phyloP scores from a whole-genome alignment of 1,284 basidiomycete genomes.

The Hemileia vastatrix region DNA sequence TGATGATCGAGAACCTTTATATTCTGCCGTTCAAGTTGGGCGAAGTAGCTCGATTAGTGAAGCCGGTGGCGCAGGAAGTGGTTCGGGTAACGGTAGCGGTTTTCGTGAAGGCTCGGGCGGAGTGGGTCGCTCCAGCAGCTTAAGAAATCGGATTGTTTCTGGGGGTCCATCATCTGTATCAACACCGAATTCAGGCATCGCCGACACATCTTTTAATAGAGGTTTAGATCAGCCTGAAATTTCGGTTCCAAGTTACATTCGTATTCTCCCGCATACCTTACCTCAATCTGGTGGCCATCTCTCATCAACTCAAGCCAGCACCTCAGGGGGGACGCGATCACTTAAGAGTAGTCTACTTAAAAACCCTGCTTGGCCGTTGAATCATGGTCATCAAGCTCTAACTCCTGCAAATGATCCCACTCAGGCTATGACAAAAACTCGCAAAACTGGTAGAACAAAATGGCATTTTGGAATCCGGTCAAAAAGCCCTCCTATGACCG shows the following conservation, averaged over 20 bases:
- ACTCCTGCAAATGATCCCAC: slow-evolving; percentile 18
- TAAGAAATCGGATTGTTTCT: slow-evolving; percentile 6
- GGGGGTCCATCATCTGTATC: too few species aligned
- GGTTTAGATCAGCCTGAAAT: slow-evolving; percentile 9
- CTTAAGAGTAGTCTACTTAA: slow-evolving; percentile 9
- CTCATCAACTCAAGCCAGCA: not conserved
- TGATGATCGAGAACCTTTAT: not conserved
- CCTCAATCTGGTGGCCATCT: not conserved
- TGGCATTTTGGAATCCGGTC: slow-evolving; percentile 99
- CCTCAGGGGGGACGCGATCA: slow-evolving; percentile 8
- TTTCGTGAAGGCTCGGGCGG: too few species aligned
- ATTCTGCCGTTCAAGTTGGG: not conserved
- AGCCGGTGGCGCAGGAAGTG: too few species aligned
- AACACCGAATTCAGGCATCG: not conserved
- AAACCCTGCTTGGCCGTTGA: slow-evolving; percentile 8
- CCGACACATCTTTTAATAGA: not conserved
- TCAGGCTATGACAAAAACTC: slow-evolving; percentile 11
- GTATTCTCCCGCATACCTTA: slow-evolving; percentile 17
- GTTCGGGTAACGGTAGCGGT: too few species aligned
- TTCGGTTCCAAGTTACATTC: slow-evolving; percentile 8
- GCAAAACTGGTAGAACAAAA: slow-evolving; percentile 45
- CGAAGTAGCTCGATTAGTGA: too few species aligned
- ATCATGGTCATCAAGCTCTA: slow-evolving; percentile 10
- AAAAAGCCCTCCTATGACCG: slow-evolving; percentile 92
- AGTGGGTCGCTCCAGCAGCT: slow-evolving; percentile 7